Percentiles rank a stretch among this genome's conserved stretches.
phyloP scores from a whole-genome alignment of 2,329 filamentous ascomycete genomes.

The Akanthomyces muscarius region DNA sequence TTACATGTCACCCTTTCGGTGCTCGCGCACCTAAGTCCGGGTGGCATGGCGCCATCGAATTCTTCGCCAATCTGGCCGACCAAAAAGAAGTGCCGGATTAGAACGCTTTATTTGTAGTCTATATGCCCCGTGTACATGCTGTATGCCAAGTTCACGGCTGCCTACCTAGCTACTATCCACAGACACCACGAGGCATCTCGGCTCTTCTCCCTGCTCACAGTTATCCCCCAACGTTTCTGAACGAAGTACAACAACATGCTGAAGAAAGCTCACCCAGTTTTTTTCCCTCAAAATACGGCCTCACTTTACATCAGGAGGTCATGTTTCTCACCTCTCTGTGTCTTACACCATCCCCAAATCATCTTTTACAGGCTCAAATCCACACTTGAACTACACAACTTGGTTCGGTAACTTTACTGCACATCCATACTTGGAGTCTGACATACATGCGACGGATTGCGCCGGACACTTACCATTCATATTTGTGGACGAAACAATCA shows the following conservation, averaged over 20 bases:
- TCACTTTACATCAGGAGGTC: conserved; percentile 1
- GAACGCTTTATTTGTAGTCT: neutral
- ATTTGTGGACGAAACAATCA: conserved; percentile 17
- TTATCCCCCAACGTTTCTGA: neutral
- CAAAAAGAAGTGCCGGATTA: neutral
- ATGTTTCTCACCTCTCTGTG: conserved; percentile 15
- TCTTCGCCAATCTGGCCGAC: neutral
- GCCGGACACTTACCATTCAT: conserved; percentile 17
- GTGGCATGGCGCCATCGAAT: neutral
- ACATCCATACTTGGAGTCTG: conserved; percentile 12
- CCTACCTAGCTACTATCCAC: conserved; percentile 1
- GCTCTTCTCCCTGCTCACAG: neutral
- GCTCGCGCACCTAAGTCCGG: neutral
- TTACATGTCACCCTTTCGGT: neutral
- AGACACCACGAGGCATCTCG: conserved; percentile 9
- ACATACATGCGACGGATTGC: conserved; percentile 16
- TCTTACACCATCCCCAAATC: conserved; percentile 14
- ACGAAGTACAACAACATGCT: neutral
- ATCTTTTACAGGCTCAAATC: neutral
- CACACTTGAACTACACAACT: conserved; percentile 15
- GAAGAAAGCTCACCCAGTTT: neutral
- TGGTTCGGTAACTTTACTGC: conserved; percentile 14
- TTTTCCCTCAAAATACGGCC: conserved; percentile 11
- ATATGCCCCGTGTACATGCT: neutral
- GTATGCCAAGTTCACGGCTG: neutral